A percentile compares a stretch with the other conserved stretches of the same genome.
Evolutionary conservation across 2,329 filamentous ascomycete species (phyloP).

Genomic region (Phoma sp.): DNA sequence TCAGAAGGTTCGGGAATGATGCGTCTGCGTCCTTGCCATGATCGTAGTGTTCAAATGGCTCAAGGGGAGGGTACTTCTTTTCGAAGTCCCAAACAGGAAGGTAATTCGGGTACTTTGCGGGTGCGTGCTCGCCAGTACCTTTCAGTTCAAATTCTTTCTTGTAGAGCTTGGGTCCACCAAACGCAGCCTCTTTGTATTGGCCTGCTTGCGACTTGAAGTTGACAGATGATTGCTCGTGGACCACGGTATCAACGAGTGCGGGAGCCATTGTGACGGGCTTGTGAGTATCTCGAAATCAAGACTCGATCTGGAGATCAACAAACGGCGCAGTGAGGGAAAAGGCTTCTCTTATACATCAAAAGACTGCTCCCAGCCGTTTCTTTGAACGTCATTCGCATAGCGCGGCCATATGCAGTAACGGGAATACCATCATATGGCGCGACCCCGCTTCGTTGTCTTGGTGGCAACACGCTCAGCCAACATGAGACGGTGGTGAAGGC

Average conservation of each 20-base stretch:
- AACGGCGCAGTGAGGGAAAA: neutral
- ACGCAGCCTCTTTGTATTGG: slow-evolving; percentile 52
- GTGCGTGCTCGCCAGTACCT: slow-evolving; percentile 59
- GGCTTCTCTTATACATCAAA: slow-evolving; percentile 22
- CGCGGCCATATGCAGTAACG: neutral
- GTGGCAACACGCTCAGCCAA: slow-evolving; percentile 13
- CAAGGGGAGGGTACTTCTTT: slow-evolving; percentile 64
- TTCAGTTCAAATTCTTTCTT: slow-evolving; percentile 60
- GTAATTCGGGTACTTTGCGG: slow-evolving; percentile 72
- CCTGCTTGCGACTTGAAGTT: slow-evolving; percentile 44
- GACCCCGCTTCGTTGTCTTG: slow-evolving; percentile 21
- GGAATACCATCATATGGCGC: slow-evolving; percentile 6
- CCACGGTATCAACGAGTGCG: slow-evolving; percentile 48
- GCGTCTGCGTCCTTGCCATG: slow-evolving; percentile 77
- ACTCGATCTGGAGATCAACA: slow-evolving; percentile 1
- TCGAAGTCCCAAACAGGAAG: slow-evolving; percentile 74
- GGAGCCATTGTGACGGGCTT: slow-evolving; percentile 47
- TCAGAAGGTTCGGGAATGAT: slow-evolving; percentile 70
- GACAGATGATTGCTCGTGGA: slow-evolving; percentile 28
- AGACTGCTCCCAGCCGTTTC: neutral
- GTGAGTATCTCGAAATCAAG: neutral
- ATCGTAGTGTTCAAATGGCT: slow-evolving; percentile 74
- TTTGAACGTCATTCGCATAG: slow-evolving; percentile 8
- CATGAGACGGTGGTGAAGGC: slow-evolving; percentile 5
- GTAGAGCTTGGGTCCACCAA: slow-evolving; percentile 50